Conservation (phyloP, 2,329 filamentous ascomycete genomes). For the Cercospora sesami region DNA sequence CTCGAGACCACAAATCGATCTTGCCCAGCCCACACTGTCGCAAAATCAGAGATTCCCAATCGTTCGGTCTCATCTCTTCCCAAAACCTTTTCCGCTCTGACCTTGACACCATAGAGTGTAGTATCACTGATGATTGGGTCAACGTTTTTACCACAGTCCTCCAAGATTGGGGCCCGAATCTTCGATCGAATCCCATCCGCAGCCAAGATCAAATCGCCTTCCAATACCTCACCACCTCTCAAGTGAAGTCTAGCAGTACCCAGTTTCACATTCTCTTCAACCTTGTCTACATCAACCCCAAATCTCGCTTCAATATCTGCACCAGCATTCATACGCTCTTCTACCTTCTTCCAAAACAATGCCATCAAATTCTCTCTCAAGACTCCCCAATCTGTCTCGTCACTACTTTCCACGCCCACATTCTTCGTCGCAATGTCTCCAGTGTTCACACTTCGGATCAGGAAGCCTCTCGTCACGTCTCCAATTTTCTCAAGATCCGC, state of each 20-base stretch:
- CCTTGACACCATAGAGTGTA: conserved; percentile 12
- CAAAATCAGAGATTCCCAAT: conserved; percentile 6
- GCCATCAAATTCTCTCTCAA: conserved; percentile 13
- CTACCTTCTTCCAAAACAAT: conserved; percentile 3
- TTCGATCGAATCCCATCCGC: conserved; percentile 17
- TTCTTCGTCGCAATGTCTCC: conserved; percentile 15
- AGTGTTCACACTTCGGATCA: conserved; percentile 11
- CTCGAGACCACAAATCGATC: conserved; percentile 13
- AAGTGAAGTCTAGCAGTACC: not conserved
- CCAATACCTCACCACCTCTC: conserved; percentile 1
- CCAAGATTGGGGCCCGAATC: conserved; percentile 9
- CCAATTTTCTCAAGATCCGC: conserved; percentile 13
- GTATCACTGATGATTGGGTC: conserved; percentile 8
- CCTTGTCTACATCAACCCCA: conserved; percentile 2
- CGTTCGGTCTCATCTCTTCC: conserved; percentile 4
- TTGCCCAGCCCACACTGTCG: conserved; percentile 14
- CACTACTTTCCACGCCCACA: conserved; percentile 1
- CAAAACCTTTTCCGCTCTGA: not conserved
- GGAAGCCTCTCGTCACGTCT: conserved; percentile 8
- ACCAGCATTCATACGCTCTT: not conserved
- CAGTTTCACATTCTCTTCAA: conserved; percentile 3
- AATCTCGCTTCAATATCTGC: not conserved
- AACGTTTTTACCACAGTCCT: conserved; percentile 1
- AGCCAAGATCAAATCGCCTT: conserved; percentile 16
- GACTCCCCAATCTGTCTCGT: conserved; percentile 11